Conservation (phyloP, 768 basidiomycete species). For the Candolleomyces eurysporus region DNA sequence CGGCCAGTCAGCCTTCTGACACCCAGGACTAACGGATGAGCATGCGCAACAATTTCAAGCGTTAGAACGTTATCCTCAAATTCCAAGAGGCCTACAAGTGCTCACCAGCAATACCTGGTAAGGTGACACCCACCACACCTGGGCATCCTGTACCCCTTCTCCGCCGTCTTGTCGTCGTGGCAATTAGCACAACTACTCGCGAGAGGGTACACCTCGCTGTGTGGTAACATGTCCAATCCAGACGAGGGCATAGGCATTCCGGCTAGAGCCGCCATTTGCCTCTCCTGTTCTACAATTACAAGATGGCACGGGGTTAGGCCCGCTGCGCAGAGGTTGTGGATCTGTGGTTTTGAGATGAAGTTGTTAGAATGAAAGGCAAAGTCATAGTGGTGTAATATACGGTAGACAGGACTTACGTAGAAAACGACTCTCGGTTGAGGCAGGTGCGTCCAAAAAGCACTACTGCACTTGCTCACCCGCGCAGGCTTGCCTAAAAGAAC, state of each 20-base stretch:
- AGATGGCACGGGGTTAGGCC: not conserved
- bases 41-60: not conserved
- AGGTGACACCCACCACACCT: slow-evolving; percentile 20
- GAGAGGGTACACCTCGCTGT: slow-evolving; percentile 8
- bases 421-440: slow-evolving; percentile 6
- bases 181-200: slow-evolving; percentile 16
- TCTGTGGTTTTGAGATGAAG: not conserved
- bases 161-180: slow-evolving; percentile 12
- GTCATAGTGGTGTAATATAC: not conserved
- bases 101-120: slow-evolving; percentile 10
- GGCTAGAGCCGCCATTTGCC: not conserved
- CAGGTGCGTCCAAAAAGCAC: slow-evolving; percentile 8
- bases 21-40: slow-evolving; percentile 9
- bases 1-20: slow-evolving; percentile 17
- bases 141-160: slow-evolving; percentile 4
- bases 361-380: not conserved
- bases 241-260: not conserved
- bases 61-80: not conserved
- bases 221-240: not conserved
- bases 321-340: not conserved
- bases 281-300: not conserved
- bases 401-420: slow-evolving; percentile 2
- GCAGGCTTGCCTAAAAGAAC: slow-evolving; percentile 10
- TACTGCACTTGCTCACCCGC: slow-evolving; percentile 7
- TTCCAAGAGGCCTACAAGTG: not conserved